These are phyloP conservation scores for Berkeleyomyces basicola DNA, from an alignment of 2,329 filamentous ascomycete species.

Conservation along the genomic window DNA sequence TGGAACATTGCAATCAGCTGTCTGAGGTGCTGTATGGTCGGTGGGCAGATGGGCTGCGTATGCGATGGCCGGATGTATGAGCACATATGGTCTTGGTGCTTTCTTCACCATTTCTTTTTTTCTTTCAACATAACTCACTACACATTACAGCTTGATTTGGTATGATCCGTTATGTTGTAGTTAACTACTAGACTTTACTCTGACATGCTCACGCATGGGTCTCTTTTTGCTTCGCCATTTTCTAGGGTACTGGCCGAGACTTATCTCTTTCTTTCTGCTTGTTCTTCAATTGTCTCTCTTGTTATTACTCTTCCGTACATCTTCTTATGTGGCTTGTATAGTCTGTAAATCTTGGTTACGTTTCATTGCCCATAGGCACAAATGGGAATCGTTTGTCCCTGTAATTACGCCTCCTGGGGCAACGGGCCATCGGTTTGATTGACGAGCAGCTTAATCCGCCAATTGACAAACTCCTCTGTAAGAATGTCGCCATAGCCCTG, in stretches of 20 bases:
- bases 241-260: not conserved
- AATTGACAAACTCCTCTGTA: constrained; percentile 60
- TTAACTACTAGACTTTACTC: not conserved
- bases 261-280: not conserved
- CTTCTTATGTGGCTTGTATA: not conserved
- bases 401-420: not conserved
- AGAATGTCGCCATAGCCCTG: constrained; percentile 61
- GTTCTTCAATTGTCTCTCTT: not conserved
- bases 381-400: not conserved
- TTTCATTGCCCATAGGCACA: not conserved
- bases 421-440: constrained; percentile 7
- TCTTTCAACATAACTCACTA: not conserved
- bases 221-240: not conserved
- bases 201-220: not conserved
- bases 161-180: not conserved
- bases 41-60: constrained; percentile 71
- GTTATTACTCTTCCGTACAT: not conserved
- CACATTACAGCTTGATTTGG: not conserved
- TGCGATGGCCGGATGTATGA: constrained; percentile 42
- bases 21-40: constrained; percentile 80
- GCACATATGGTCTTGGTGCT: not conserved
- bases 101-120: not conserved
- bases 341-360: too few relatives aligned
- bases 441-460: constrained; percentile 37
- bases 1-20: constrained; percentile 84